These are phyloP conservation scores for Fraxinus greggii DNA, from an alignment of 305 asterid genomes.

Conservation along the genomic window DNA sequence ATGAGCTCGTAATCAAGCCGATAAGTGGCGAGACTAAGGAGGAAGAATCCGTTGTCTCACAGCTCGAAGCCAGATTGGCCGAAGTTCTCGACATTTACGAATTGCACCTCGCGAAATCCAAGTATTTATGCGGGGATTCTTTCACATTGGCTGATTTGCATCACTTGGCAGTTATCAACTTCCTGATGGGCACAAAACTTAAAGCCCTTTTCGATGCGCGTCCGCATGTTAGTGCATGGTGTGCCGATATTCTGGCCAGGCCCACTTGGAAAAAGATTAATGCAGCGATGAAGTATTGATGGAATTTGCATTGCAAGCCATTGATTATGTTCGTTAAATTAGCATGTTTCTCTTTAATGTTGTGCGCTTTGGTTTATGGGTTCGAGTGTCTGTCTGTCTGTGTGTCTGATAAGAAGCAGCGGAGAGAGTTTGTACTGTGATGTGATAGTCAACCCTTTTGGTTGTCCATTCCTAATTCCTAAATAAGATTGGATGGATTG, in stretches of 20 bases:
- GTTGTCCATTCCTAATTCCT: too few relatives aligned
- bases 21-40: constrained; percentile 41
- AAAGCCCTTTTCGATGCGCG: constrained; percentile 46
- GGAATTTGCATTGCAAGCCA: neutral
- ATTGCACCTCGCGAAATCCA: constrained; percentile 39
- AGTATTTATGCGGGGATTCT: constrained; percentile 47
- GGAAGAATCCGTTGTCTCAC: constrained; percentile 29
- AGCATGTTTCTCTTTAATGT: too few relatives aligned
- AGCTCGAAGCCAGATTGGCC: constrained; percentile 31
- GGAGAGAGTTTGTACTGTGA: too few relatives aligned
- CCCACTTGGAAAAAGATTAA: constrained; percentile 51
- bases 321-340: too few relatives aligned
- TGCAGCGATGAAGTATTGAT: constrained; percentile 19
- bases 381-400: too few relatives aligned
- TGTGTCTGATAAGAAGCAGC: too few relatives aligned
- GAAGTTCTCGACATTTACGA: constrained; percentile 62
- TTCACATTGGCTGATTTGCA: constrained; percentile 57
- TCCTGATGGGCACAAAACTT: constrained; percentile 41
- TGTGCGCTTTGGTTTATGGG: too few relatives aligned
- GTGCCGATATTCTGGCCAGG: constrained; percentile 43
- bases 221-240: constrained; percentile 48
- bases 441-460: too few relatives aligned
- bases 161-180: constrained; percentile 53
- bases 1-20: constrained; percentile 51
- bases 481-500: too few relatives aligned